phyloP scores from a whole-genome alignment of 768 basidiomycete species.

The Rhizopogon vinicolor region DNA sequence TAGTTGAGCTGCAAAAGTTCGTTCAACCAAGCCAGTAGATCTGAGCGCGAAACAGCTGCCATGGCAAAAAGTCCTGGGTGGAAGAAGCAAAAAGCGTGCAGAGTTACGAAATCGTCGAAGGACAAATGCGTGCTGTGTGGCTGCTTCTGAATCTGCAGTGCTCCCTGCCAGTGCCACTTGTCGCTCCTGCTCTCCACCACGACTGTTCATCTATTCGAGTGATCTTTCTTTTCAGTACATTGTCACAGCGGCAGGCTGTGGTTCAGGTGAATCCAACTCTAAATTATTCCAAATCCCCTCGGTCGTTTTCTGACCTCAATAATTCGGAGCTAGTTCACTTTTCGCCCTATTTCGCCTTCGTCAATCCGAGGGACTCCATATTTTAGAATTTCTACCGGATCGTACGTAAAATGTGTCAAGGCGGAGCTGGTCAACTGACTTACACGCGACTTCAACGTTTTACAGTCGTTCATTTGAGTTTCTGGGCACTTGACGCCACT shows the following conservation, averaged over 20 bases:
- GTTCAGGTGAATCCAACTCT: not conserved
- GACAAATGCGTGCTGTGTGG: slow-evolving; percentile 2
- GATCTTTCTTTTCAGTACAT: not conserved
- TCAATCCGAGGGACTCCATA: not conserved
- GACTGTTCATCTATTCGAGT: not conserved
- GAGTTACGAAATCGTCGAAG: slow-evolving; percentile 8
- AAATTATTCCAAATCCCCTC: not conserved
- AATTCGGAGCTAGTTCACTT: not conserved
- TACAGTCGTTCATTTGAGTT: not conserved
- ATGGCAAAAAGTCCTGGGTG: slow-evolving; percentile 23
- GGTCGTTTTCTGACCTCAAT: not conserved
- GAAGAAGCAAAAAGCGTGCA: slow-evolving; percentile 3
- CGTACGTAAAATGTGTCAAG: slow-evolving; percentile 2
- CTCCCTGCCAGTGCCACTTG: not conserved
- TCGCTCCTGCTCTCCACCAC: not conserved
- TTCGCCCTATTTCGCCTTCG: not conserved
- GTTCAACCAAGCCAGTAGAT: slow-evolving; percentile 91
- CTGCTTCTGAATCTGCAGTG: not conserved
- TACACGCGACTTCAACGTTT: slow-evolving; percentile 2
- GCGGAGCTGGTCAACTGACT: not conserved
- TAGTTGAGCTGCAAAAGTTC: slow-evolving; percentile 88
- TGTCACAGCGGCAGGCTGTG: not conserved
- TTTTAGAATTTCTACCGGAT: not conserved
- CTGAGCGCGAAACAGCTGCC: slow-evolving; percentile 72
- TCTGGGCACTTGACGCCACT: slow-evolving; percentile 11